Evolutionary conservation across 1,139 yeast genomes (phyloP).

Genomic region (Yamadazyma dushanensis): DNA sequence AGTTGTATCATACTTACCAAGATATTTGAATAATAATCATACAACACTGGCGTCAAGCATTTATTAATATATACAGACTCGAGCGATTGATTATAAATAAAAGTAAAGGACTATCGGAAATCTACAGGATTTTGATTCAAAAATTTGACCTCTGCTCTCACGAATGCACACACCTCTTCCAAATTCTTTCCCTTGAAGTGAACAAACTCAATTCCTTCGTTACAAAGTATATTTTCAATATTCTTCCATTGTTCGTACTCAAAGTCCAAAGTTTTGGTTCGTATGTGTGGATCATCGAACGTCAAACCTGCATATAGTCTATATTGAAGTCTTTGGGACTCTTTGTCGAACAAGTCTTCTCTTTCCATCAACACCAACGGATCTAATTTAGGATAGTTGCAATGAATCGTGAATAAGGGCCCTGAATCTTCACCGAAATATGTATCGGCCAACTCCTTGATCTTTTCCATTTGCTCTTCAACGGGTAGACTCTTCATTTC

Average conservation of each 20-base stretch:
- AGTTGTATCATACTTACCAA: not conserved
- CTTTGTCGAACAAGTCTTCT: conserved; percentile 29
- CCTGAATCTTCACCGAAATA: conserved; percentile 17
- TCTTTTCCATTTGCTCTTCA: conserved; percentile 35
- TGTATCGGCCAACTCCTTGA: conserved; percentile 20
- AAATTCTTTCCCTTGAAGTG: conserved; percentile 26
- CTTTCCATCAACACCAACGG: conserved; percentile 28
- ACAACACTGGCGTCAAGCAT: too few species aligned
- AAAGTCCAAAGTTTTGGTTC: conserved; percentile 25
- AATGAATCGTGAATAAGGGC: conserved; percentile 35
- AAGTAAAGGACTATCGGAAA: not conserved
- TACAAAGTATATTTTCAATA: conserved; percentile 31
- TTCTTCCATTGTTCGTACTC: conserved; percentile 37
- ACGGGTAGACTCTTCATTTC: conserved; percentile 56
- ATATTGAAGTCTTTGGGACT: conserved; percentile 25
- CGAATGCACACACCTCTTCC: conserved; percentile 27
- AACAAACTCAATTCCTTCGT: conserved; percentile 20
- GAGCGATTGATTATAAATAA: not conserved
- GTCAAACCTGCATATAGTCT: conserved; percentile 31
- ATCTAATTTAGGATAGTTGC: conserved; percentile 41
- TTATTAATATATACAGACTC: too few species aligned
- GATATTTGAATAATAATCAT: not conserved
- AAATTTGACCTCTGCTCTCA: conserved; percentile 31
- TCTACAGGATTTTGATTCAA: conserved; percentile 14
- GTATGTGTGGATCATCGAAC: conserved; percentile 19